Percentiles rank a stretch among this genome's conserved stretches.
These are phyloP conservation scores for Candida glucosophila DNA, from an alignment of 1,139 yeast species.

Conservation along the genomic window DNA sequence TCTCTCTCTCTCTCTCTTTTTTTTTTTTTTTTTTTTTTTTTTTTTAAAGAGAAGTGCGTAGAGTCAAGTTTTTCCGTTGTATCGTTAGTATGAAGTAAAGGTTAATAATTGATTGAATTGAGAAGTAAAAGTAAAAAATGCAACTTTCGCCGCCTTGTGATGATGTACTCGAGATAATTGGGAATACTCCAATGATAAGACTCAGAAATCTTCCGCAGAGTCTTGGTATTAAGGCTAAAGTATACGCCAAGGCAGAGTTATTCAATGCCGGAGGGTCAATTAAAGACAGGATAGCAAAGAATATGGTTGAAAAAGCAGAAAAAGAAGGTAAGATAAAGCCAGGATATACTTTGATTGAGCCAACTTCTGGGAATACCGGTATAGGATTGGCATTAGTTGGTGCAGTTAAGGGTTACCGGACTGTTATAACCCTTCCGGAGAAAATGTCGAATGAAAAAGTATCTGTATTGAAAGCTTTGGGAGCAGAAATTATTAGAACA, in stretches of 20 bases:
- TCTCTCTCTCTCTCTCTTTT: too few relatives aligned
- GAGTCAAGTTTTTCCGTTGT: too few relatives aligned
- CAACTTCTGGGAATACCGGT: conserved; percentile 86
- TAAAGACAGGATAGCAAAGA: conserved; percentile 55
- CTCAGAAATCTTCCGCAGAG: conserved; percentile 73
- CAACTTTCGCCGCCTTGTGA: too few relatives aligned
- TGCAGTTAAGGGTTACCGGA: conserved; percentile 80
- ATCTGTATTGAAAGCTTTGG: conserved; percentile 78
- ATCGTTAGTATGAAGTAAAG: too few relatives aligned
- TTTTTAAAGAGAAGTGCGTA: too few relatives aligned
- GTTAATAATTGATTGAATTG: too few relatives aligned
- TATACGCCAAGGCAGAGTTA: conserved; percentile 54
- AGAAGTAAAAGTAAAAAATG: too few relatives aligned
- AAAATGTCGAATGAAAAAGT: conserved; percentile 92
- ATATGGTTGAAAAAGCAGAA: conserved; percentile 81
- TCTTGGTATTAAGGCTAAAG: conserved; percentile 58
- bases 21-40: too few relatives aligned
- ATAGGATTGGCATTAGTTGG: conserved; percentile 84
- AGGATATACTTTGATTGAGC: conserved; percentile 80
- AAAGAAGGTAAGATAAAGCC: conserved; percentile 72
- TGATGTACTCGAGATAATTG: conserved; percentile 56
- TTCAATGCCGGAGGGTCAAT: conserved; percentile 69
- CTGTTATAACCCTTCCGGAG: conserved; percentile 84
- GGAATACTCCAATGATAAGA: conserved; percentile 75
- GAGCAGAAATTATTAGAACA: conserved; percentile 86